Evolutionary conservation across 2,329 filamentous ascomycete genomes (phyloP).

Genomic region (Trichoderma lentiforme): DNA sequence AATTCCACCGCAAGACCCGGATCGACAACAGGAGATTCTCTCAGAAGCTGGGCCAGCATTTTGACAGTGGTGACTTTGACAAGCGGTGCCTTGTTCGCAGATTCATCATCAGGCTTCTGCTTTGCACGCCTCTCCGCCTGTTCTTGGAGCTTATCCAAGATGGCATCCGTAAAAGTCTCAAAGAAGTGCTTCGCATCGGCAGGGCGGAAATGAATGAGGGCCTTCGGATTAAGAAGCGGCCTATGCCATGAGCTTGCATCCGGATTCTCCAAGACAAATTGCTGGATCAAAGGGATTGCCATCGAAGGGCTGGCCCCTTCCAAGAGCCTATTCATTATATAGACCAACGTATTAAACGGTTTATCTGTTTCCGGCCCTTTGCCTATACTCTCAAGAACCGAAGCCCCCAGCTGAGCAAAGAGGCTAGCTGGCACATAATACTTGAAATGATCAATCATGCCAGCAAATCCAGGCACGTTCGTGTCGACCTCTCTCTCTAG

Average conservation of each 20-base stretch:
- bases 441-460: background rate
- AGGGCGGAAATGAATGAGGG: conserved; percentile 24
- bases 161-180: conserved; percentile 25
- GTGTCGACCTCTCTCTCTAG: background rate
- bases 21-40: conserved; percentile 28
- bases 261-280: conserved; percentile 9
- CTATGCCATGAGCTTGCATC: conserved; percentile 15
- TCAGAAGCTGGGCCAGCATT: conserved; percentile 36
- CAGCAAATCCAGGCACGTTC: background rate
- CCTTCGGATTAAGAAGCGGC: background rate
- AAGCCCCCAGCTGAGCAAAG: background rate
- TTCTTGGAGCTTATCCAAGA: conserved; percentile 30
- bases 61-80: conserved; percentile 38
- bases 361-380: background rate
- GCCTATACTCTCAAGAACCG: background rate
- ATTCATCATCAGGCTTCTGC: background rate
- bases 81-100: conserved; percentile 17
- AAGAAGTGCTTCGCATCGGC: conserved; percentile 28
- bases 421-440: background rate
- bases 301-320: background rate
- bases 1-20: conserved; percentile 27
- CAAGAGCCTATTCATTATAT: background rate
- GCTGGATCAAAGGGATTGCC: background rate
- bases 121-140: conserved; percentile 12
- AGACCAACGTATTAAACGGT: background rate